Evolutionary conservation across 192 early-diverging fungal genomes (phyloP).

Genomic region (Coemansia javaensis): DNA sequence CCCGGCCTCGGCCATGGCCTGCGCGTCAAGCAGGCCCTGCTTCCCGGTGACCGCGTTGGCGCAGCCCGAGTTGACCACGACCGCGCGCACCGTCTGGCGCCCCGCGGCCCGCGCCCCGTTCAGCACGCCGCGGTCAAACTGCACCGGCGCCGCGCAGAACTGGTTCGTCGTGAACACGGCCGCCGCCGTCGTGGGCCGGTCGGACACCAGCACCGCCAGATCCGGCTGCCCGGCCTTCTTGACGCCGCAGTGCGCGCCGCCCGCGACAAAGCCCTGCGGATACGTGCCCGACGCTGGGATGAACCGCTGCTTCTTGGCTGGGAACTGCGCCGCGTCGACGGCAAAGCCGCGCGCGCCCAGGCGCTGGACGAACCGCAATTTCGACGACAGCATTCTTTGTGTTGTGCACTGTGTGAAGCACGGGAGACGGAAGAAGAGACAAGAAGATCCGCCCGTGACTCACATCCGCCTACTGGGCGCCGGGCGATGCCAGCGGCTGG

Average conservation of each 20-base stretch:
- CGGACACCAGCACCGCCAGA: conserved; percentile 73
- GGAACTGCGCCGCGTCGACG: conserved; percentile 39
- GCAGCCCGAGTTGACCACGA: conserved; percentile 86
- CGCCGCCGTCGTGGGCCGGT: conserved; percentile 65
- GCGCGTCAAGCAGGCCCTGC: conserved; percentile 74
- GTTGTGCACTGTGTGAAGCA: too few relatives aligned
- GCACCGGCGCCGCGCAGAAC: conserved; percentile 88
- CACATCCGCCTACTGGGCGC: conserved; percentile 13
- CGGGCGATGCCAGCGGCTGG: conserved; percentile 24
- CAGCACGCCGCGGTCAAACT: conserved; percentile 65
- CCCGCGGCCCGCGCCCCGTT: conserved; percentile 40
- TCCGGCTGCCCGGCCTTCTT: conserved; percentile 80
- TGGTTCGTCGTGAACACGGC: conserved; percentile 92
- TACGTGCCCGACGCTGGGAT: conserved; percentile 75
- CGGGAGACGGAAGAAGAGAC: not conserved
- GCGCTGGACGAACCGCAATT: conserved; percentile 11
- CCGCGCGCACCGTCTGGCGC: conserved; percentile 43
- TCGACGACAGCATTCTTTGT: conserved; percentile 18
- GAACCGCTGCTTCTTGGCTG: conserved; percentile 54
- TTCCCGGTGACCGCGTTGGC: conserved; percentile 95
- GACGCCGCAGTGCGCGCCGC: conserved; percentile 69
- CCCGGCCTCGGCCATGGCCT: conserved; percentile 58
- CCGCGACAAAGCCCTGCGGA: conserved; percentile 77
- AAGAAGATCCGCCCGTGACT: not conserved
- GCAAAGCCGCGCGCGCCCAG: conserved; percentile 11